Percentiles rank a stretch among this genome's conserved stretches.
These are phyloP conservation scores for Collybia nuda DNA, from an alignment of 768 basidiomycete genomes.

Conservation along the genomic window DNA sequence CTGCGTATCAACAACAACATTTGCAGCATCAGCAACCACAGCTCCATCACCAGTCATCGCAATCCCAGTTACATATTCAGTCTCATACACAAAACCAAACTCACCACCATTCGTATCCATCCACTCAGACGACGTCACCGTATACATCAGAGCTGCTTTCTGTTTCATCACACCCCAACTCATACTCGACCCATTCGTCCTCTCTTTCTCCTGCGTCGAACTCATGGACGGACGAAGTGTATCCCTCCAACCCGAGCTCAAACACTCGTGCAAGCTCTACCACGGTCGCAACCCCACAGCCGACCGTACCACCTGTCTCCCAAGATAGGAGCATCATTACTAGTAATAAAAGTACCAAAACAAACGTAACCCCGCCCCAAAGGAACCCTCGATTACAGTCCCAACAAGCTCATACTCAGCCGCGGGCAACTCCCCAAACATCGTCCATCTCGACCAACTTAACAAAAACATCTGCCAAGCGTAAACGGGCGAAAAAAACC, in stretches of 20 bases:
- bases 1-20: slow-evolving; percentile 24
- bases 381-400: slow-evolving; percentile 1
- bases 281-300: not conserved
- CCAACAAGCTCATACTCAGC: slow-evolving; percentile 5
- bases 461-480: slow-evolving; percentile 14
- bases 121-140: slow-evolving; percentile 1
- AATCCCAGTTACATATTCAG: slow-evolving; percentile 4
- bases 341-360: not conserved
- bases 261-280: not conserved
- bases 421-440: too few species aligned
- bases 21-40: slow-evolving; percentile 1
- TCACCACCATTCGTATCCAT: slow-evolving; percentile 4
- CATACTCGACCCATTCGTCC: slow-evolving; percentile 14
- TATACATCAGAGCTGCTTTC: slow-evolving; percentile 5
- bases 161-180: slow-evolving; percentile 6
- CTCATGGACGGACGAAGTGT: slow-evolving; percentile 19
- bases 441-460: too few species aligned
- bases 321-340: not conserved
- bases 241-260: slow-evolving; percentile 7
- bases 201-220: slow-evolving; percentile 19
- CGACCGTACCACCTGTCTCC: not conserved
- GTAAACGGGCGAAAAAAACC: slow-evolving; percentile 22
- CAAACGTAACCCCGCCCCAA: not conserved
- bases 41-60: slow-evolving; percentile 14
- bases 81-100: slow-evolving; percentile 8